Percentiles rank a stretch among this genome's conserved stretches.
Conservation (phyloP, 257 asterid genomes). For the Solanum habrochaites region DNA sequence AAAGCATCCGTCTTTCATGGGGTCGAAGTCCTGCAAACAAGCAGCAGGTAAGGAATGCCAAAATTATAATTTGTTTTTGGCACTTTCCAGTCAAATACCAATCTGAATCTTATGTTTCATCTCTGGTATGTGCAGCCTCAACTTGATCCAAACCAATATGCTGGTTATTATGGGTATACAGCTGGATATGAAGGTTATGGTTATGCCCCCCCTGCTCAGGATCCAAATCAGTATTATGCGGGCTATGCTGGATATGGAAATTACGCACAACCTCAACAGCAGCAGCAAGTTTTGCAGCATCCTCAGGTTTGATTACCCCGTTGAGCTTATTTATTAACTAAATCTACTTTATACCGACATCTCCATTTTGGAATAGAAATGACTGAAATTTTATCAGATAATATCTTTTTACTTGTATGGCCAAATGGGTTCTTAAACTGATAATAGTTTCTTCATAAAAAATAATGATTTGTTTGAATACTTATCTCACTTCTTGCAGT, state of each 20-base stretch:
- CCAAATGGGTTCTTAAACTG: neutral
- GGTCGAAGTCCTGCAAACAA: constrained; percentile 24
- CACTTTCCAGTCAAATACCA: neutral
- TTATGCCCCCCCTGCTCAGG: constrained; percentile 65
- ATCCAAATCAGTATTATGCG: constrained; percentile 63
- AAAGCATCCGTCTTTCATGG: constrained; percentile 25
- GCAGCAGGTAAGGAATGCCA: constrained; percentile 6
- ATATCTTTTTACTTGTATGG: neutral
- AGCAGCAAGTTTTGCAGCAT: neutral
- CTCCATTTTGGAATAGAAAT: neutral
- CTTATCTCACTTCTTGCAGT: neutral
- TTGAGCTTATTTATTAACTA: neutral
- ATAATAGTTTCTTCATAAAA: neutral
- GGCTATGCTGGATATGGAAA: constrained; percentile 72
- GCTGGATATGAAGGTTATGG: constrained; percentile 75
- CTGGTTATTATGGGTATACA: constrained; percentile 47
- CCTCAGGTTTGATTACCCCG: neutral
- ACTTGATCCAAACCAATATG: constrained; percentile 29
- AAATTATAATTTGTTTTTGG: neutral
- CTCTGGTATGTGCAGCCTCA: constrained; percentile 4
- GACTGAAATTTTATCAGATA: neutral
- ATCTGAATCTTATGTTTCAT: neutral
- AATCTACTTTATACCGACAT: neutral
- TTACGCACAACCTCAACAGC: constrained; percentile 42
- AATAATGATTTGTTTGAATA: neutral